These are phyloP conservation scores for Podospora tetraspora DNA, from an alignment of 495 filamentous ascomycete genomes.

Conservation along the genomic window DNA sequence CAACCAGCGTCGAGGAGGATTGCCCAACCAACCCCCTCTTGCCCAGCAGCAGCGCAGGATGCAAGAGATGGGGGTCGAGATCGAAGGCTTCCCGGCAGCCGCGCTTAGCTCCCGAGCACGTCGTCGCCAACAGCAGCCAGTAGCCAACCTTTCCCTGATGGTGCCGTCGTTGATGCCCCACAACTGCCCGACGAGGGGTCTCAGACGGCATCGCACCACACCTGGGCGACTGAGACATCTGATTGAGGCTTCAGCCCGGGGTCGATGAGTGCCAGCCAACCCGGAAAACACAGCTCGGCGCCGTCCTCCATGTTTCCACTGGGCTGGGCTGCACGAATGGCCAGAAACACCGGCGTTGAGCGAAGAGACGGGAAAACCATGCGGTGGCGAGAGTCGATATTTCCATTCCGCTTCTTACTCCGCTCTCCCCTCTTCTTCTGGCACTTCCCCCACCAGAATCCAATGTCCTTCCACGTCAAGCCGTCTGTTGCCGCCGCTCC, in stretches of 20 bases:
- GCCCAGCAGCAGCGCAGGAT: background rate
- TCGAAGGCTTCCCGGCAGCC: conserved; percentile 15
- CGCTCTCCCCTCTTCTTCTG: background rate
- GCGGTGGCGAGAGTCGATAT: background rate
- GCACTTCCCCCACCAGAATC: background rate
- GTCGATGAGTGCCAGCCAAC: conserved; percentile 1
- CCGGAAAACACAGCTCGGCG: background rate
- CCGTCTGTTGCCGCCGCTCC: background rate
- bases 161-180: conserved; percentile 13
- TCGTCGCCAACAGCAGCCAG: background rate
- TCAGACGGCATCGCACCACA: background rate
- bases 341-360: background rate
- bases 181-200: conserved; percentile 20
- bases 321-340: background rate
- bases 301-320: background rate
- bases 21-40: conserved; percentile 15
- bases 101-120: conserved; percentile 14
- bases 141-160: conserved; percentile 1
- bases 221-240: conserved; percentile 2
- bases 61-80: conserved; percentile 5
- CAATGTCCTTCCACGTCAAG: background rate
- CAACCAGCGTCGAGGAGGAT: no score
- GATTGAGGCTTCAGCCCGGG: conserved; percentile 8
- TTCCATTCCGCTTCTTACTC: background rate
- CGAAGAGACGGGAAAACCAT: background rate